Percentiles rank a stretch among this genome's conserved stretches.
These are phyloP conservation scores for Oxytropis ochrocephala DNA, from an alignment of 306 rosid genomes.

Conservation along the genomic window DNA sequence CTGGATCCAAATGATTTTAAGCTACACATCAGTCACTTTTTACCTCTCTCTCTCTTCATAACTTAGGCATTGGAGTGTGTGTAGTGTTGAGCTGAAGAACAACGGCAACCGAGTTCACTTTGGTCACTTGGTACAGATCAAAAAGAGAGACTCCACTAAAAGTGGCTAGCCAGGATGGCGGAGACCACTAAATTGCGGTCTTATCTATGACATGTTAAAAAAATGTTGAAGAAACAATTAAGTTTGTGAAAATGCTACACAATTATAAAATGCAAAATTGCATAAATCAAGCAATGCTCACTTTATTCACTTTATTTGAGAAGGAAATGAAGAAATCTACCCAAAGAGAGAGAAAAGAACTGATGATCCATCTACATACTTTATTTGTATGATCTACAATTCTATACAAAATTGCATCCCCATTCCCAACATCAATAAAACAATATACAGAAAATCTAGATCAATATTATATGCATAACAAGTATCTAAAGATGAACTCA, in stretches of 20 bases:
- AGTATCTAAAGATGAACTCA: constrained; percentile 91
- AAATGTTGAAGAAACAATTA: neutral
- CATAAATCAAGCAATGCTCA: neutral
- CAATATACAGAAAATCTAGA: constrained; percentile 9
- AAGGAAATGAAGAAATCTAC: constrained; percentile 5
- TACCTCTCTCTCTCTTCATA: too few species aligned
- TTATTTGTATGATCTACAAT: constrained; percentile 20
- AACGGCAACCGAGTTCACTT: too few species aligned
- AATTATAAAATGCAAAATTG: neutral
- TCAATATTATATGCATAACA: constrained; percentile 51
- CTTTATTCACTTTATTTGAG: constrained; percentile 4
- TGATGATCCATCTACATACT: constrained; percentile 12
- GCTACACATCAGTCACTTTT: too few species aligned
- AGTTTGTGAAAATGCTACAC: neutral
- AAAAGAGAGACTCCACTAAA: too few species aligned
- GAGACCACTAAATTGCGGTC: too few species aligned
- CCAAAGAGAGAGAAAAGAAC: neutral
- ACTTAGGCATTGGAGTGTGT: too few species aligned
- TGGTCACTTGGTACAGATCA: too few species aligned
- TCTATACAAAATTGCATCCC: constrained; percentile 42
- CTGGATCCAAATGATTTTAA: too few species aligned
- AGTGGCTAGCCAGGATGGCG: too few species aligned
- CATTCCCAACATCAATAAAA: constrained; percentile 15
- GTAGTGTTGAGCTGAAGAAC: too few species aligned
- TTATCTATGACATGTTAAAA: too few species aligned